A percentile compares a stretch with the other conserved stretches of the same genome.
phyloP scores from a whole-genome alignment of 2,329 filamentous ascomycete genomes.

The Fusarium mundagurra region DNA sequence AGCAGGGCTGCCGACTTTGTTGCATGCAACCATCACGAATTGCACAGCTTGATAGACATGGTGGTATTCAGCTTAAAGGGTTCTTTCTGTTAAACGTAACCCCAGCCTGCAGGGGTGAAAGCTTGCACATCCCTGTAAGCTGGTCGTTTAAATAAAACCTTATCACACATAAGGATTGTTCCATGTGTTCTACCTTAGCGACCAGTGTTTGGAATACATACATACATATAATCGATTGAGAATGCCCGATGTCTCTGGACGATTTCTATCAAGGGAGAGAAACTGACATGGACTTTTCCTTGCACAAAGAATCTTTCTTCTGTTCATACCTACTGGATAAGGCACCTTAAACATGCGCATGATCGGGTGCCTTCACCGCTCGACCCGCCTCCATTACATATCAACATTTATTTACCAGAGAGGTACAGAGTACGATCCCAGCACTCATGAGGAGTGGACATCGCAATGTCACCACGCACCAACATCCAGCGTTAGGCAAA shows the following conservation, averaged over 20 bases:
- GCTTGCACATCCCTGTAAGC: background rate
- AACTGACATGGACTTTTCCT: background rate
- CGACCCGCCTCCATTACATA: background rate
- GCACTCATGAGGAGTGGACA: background rate
- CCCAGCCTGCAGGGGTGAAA: background rate
- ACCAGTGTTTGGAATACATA: background rate
- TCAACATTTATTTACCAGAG: background rate
- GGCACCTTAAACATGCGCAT: background rate
- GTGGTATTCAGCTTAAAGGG: background rate
- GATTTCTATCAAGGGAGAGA: background rate
- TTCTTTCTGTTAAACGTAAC: background rate
- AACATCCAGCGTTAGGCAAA: background rate
- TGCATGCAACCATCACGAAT: background rate
- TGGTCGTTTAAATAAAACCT: background rate
- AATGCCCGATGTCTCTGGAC: background rate
- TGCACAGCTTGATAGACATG: background rate
- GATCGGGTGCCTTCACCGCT: constrained; percentile 14
- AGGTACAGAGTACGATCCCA: background rate
- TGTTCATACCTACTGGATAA: background rate
- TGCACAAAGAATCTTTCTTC: background rate
- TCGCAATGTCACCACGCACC: background rate
- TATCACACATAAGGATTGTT: constrained; percentile 1
- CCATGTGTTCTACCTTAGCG: background rate
- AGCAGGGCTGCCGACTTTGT: background rate
- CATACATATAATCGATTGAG: background rate